A percentile compares a stretch with the other conserved stretches of the same genome.
Conservation (phyloP, 73 alveolate species). For the Paramecium octaurelia region DNA sequence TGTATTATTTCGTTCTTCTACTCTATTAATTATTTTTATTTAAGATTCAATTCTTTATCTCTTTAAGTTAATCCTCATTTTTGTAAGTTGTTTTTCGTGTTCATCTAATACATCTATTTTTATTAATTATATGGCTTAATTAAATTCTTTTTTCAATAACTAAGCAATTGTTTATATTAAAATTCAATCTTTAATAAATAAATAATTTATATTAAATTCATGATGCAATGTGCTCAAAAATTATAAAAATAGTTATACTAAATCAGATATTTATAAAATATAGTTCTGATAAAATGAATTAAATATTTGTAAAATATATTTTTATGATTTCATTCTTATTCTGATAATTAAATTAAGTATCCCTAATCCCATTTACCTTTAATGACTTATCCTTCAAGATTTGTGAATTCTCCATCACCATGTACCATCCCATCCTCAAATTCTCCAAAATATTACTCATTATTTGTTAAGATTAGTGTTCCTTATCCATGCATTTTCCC, state of each 20-base stretch:
- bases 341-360: slow-evolving; percentile 3
- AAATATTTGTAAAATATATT: background rate
- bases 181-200: background rate
- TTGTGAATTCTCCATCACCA: slow-evolving; percentile 42
- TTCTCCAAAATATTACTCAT: slow-evolving; percentile 1
- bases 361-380: slow-evolving; percentile 40
- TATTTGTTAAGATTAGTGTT: background rate
- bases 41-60: too few relatives aligned
- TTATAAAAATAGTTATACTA: too few relatives aligned
- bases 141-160: too few relatives aligned
- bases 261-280: background rate
- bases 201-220: too few relatives aligned
- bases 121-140: too few relatives aligned
- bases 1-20: too few relatives aligned
- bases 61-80: too few relatives aligned
- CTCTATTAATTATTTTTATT: too few relatives aligned
- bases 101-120: too few relatives aligned
- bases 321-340: background rate
- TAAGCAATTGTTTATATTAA: too few relatives aligned
- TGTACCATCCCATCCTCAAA: slow-evolving; percentile 39
- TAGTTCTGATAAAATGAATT: background rate
- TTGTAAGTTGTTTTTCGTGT: too few relatives aligned
- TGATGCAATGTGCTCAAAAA: too few relatives aligned
- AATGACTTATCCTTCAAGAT: background rate
- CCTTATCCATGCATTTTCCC: slow-evolving; percentile 43